Conservation (phyloP, 1,284 basidiomycete species). For the Ustilago sp. region DNA sequence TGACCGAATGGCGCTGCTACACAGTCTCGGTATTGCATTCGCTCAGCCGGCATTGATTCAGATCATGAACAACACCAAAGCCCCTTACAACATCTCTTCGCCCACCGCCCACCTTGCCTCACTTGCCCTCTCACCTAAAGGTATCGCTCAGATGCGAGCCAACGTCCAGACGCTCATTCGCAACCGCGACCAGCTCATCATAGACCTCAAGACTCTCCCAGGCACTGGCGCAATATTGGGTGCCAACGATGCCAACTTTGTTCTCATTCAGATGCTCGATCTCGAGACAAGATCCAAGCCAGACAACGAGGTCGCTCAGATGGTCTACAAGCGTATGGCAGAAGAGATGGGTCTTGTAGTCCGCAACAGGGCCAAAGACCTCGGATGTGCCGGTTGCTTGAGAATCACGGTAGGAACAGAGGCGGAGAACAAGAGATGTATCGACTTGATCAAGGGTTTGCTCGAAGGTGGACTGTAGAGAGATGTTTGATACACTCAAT, state of each 20-base stretch:
- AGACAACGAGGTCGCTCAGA: slow-evolving; percentile 79
- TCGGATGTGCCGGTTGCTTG: slow-evolving; percentile 87
- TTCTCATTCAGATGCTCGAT: slow-evolving; percentile 82
- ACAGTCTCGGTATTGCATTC: slow-evolving; percentile 85
- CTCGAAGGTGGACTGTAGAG: slow-evolving; percentile 32
- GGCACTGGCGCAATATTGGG: slow-evolving; percentile 80
- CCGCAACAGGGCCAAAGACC: slow-evolving; percentile 85
- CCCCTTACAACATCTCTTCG: slow-evolving; percentile 95
- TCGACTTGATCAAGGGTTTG: slow-evolving; percentile 58
- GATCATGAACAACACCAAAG: slow-evolving; percentile 94
- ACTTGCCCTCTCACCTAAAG: slow-evolving; percentile 79
- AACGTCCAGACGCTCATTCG: slow-evolving; percentile 77
- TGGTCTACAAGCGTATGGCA: slow-evolving; percentile 85
- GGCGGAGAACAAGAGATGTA: slow-evolving; percentile 74
- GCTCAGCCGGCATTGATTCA: slow-evolving; percentile 90
- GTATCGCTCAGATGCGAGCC: slow-evolving; percentile 77
- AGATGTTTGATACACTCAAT: not conserved
- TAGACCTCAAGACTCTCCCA: slow-evolving; percentile 72
- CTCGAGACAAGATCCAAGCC: slow-evolving; percentile 71
- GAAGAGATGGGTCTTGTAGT: slow-evolving; percentile 88
- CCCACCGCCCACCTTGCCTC: slow-evolving; percentile 87
- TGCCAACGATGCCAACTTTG: slow-evolving; percentile 89
- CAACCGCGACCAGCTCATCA: slow-evolving; percentile 75
- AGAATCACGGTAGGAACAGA: slow-evolving; percentile 89
- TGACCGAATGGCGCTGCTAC: not conserved